A percentile compares a stretch with the other conserved stretches of the same genome.
Conservation (phyloP, 176 grass and related monocot species). For the Oryza rufipogon region DNA sequence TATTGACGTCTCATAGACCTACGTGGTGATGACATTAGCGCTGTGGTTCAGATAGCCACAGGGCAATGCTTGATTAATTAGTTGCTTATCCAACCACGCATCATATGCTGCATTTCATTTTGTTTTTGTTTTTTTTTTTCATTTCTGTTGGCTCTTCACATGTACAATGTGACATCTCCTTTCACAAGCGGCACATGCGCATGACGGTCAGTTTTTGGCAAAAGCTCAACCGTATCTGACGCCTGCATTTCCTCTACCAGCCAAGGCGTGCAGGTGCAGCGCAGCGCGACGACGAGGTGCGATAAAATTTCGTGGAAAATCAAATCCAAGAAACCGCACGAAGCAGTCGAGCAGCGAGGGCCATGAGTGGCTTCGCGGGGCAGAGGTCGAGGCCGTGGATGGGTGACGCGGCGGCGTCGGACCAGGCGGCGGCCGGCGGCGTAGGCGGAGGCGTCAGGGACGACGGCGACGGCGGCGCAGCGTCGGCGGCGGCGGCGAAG, state of each 20-base stretch:
- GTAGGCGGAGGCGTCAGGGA: conserved; percentile 15
- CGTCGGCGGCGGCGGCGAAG: not conserved
- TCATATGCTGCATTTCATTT: conserved; percentile 4
- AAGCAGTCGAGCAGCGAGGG: not conserved
- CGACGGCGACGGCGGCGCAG: conserved; percentile 16
- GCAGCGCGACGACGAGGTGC: not conserved
- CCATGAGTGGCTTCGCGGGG: conserved; percentile 68
- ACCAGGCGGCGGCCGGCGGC: conserved; percentile 1
- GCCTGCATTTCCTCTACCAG: conserved; percentile 33
- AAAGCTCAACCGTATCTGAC: conserved; percentile 13
- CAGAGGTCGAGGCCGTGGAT: conserved; percentile 64
- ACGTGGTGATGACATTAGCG: not conserved
- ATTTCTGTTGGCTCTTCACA: conserved; percentile 23
- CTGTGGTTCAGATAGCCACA: conserved; percentile 21
- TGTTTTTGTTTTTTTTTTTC: not conserved
- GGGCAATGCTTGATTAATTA: not conserved
- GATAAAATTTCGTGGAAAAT: not conserved
- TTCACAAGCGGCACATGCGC: conserved; percentile 38
- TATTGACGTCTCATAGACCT: not conserved
- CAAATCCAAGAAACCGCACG: not conserved
- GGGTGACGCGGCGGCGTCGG: conserved; percentile 42
- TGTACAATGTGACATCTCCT: conserved; percentile 43
- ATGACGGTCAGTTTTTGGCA: conserved; percentile 8
- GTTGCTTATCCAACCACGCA: not conserved
- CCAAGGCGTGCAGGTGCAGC: not conserved